phyloP scores from a whole-genome alignment of 306 rosid species.

The Begonia masoniana region DNA sequence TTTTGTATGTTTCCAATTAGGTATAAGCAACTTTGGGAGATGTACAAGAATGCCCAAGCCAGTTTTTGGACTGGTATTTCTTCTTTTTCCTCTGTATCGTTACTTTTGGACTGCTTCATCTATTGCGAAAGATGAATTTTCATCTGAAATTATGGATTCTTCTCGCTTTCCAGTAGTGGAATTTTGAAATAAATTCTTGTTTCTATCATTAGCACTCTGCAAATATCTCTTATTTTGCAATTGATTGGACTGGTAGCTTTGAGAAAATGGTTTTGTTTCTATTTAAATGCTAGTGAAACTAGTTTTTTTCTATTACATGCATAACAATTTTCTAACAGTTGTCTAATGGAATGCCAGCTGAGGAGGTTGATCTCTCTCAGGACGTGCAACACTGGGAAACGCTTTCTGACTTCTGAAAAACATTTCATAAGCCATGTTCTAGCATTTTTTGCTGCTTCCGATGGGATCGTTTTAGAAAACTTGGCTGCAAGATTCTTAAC shows the following conservation, averaged over 20 bases:
- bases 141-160: background rate
- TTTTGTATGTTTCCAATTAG: slow-evolving; percentile 81
- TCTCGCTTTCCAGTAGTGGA: background rate
- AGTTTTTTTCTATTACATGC: too few species aligned
- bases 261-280: too few species aligned
- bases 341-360: slow-evolving; percentile 40
- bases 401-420: slow-evolving; percentile 63
- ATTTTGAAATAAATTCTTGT: too few species aligned
- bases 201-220: too few species aligned
- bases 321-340: slow-evolving; percentile 13
- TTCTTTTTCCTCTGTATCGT: background rate
- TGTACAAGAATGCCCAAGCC: slow-evolving; percentile 90
- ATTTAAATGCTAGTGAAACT: too few species aligned
- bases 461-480: slow-evolving; percentile 85
- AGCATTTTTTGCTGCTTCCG: slow-evolving; percentile 90
- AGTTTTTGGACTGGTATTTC: slow-evolving; percentile 91
- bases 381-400: slow-evolving; percentile 65
- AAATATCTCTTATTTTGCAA: too few species aligned
- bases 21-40: slow-evolving; percentile 72
- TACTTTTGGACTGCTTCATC: too few species aligned
- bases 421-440: slow-evolving; percentile 67
- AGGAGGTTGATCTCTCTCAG: slow-evolving; percentile 80
- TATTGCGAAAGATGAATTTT: background rate
- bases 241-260: too few species aligned
- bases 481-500: slow-evolving; percentile 75